These are phyloP conservation scores for Panaeolus cyanescens DNA, from an alignment of 768 basidiomycete species.

Conservation along the genomic window DNA sequence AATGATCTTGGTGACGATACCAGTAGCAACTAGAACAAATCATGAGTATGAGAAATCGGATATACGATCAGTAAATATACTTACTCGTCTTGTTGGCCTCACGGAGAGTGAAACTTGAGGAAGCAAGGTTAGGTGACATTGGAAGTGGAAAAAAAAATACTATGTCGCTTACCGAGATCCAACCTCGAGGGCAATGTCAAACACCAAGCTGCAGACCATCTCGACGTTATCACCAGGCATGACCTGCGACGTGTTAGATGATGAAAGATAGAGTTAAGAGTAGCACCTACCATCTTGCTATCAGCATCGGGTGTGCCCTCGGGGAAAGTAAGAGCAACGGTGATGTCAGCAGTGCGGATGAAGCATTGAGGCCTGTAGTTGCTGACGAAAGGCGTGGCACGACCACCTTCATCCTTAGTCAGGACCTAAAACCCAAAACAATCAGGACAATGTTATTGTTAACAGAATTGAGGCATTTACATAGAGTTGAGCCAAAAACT, in stretches of 20 bases:
- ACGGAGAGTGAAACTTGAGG: conserved; percentile 77
- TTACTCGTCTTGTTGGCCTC: conserved; percentile 93
- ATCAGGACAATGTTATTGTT: neutral
- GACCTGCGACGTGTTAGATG: conserved; percentile 46
- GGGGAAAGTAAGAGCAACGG: conserved; percentile 83
- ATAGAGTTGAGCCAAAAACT: conserved; percentile 94
- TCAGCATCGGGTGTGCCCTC: conserved; percentile 77
- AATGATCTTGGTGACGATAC: conserved; percentile 87
- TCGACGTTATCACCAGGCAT: conserved; percentile 99
- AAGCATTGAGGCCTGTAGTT: conserved; percentile 96
- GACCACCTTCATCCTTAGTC: conserved; percentile 90
- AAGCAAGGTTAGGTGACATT: neutral
- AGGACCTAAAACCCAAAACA: conserved; percentile 51
- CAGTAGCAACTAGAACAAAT: conserved; percentile 75
- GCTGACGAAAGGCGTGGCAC: conserved; percentile 89
- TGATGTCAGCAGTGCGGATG: conserved; percentile 94
- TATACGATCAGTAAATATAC: conserved; percentile 23
- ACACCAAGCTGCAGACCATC: conserved; percentile 80
- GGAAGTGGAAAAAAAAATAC: conserved; percentile 8
- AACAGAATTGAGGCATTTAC: conserved; percentile 34
- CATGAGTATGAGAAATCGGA: conserved; percentile 7
- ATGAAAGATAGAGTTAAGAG: neutral
- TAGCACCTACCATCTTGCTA: conserved; percentile 75
- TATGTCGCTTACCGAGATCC: conserved; percentile 64
- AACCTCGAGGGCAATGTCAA: conserved; percentile 87